phyloP scores from a whole-genome alignment of 2,329 filamentous ascomycete genomes.

The Corinectria fuckeliana region DNA sequence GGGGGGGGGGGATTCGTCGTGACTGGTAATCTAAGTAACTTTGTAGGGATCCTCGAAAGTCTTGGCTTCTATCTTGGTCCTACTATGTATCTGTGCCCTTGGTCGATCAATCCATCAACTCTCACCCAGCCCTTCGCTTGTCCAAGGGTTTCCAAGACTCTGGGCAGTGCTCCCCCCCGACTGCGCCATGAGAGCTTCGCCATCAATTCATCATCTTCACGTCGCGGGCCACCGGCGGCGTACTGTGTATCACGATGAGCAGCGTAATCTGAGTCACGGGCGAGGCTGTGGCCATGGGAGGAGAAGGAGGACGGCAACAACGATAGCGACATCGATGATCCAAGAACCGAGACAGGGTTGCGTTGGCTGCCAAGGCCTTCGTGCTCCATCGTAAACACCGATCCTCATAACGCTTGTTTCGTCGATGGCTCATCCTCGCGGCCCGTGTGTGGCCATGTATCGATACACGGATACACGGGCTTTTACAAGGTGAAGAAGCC shows the following conservation, averaged over 20 bases:
- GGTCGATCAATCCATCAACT: conserved; percentile 7
- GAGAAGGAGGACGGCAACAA: conserved; percentile 15
- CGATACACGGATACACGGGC: background rate
- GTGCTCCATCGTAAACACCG: conserved; percentile 17
- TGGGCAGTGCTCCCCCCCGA: background rate
- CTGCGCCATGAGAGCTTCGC: conserved; percentile 13
- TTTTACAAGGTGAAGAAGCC: background rate
- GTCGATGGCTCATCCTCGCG: background rate
- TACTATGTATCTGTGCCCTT: conserved; percentile 3
- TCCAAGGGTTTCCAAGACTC: background rate
- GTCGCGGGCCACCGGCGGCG: conserved; percentile 1
- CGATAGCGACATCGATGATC: conserved; percentile 22
- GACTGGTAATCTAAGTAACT: background rate
- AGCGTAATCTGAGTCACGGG: conserved; percentile 1
- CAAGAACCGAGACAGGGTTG: conserved; percentile 15
- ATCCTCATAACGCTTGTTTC: conserved; percentile 7
- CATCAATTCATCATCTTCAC: background rate
- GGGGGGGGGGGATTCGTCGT: background rate
- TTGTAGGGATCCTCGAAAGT: background rate
- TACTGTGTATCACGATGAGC: conserved; percentile 5
- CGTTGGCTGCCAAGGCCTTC: conserved; percentile 22
- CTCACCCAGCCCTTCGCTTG: background rate
- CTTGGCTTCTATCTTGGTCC: conserved; percentile 5
- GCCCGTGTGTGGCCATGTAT: conserved; percentile 10
- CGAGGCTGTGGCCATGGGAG: conserved; percentile 19